phyloP scores from a whole-genome alignment of 202 grass and related monocot genomes.

The Setaria italica region DNA sequence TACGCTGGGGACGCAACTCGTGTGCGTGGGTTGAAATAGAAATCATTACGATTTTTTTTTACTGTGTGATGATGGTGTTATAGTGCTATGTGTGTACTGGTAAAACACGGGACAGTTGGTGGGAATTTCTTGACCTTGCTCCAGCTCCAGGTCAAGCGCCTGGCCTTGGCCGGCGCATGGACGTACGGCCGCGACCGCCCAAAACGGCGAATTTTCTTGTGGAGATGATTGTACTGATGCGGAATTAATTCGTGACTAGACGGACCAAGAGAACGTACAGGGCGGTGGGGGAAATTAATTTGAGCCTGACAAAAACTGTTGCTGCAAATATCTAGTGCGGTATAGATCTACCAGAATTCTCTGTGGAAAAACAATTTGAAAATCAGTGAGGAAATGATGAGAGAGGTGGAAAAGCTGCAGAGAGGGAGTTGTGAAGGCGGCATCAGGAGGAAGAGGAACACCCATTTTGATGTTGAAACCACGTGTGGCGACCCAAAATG shows the following conservation, averaged over 20 bases:
- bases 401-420: not conserved
- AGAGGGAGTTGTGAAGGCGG: not conserved
- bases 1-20: not conserved
- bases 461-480: not conserved
- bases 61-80: not conserved
- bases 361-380: not conserved
- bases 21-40: not conserved
- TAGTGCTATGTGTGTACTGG: not conserved
- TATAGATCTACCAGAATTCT: conserved; percentile 5
- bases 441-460: not conserved
- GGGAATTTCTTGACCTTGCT: conserved; percentile 2
- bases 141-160: not conserved
- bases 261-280: not conserved
- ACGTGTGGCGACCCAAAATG: not conserved
- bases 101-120: not conserved
- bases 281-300: not conserved
- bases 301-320: conserved; percentile 7
- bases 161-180: not conserved
- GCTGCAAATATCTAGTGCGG: conserved; percentile 34
- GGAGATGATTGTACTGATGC: not conserved
- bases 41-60: not conserved
- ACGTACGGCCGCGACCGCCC: not conserved
- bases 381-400: not conserved
- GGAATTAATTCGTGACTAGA: conserved; percentile 17
- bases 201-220: not conserved